These are phyloP conservation scores for Populus hybrid DNA, from an alignment of 441 rosid genomes.

Conservation along the genomic window DNA sequence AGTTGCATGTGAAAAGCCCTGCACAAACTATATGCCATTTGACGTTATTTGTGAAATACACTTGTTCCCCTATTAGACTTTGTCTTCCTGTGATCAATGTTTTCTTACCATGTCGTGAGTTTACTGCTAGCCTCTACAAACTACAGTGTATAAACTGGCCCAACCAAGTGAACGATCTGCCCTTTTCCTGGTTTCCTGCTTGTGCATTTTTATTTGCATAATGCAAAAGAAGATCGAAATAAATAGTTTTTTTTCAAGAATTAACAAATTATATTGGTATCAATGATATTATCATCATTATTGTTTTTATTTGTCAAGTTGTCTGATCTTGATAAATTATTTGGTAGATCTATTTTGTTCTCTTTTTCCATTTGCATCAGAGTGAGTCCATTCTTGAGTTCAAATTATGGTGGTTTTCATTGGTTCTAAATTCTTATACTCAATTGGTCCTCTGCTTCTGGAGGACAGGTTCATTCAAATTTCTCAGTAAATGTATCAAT, in stretches of 20 bases:
- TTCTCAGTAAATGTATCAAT: conserved; percentile 72
- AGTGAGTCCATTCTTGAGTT: background rate
- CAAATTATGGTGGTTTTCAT: conserved; percentile 12
- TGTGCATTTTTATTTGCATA: background rate
- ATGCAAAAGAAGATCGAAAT: background rate
- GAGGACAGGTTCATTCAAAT: conserved; percentile 77
- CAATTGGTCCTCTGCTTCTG: conserved; percentile 23
- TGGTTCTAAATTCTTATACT: conserved; percentile 2
- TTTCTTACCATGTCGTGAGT: background rate
- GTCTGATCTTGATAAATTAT: background rate
- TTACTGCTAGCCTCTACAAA: background rate
- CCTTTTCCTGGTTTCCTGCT: background rate
- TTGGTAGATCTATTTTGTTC: background rate
- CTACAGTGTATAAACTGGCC: background rate
- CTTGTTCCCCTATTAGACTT: background rate
- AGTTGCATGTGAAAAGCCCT: background rate
- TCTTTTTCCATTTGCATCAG: conserved; percentile 4
- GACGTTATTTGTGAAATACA: background rate
- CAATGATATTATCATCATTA: background rate
- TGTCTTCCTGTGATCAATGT: background rate
- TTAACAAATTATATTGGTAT: background rate
- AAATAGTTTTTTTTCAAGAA: background rate
- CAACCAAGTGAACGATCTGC: background rate
- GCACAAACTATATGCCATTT: background rate
- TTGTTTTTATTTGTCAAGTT: background rate